Percentiles rank a stretch among this genome's conserved stretches.
These are phyloP conservation scores for Sporobolus alterniflorus DNA, from an alignment of 202 grass and related monocot species.

Conservation along the genomic window DNA sequence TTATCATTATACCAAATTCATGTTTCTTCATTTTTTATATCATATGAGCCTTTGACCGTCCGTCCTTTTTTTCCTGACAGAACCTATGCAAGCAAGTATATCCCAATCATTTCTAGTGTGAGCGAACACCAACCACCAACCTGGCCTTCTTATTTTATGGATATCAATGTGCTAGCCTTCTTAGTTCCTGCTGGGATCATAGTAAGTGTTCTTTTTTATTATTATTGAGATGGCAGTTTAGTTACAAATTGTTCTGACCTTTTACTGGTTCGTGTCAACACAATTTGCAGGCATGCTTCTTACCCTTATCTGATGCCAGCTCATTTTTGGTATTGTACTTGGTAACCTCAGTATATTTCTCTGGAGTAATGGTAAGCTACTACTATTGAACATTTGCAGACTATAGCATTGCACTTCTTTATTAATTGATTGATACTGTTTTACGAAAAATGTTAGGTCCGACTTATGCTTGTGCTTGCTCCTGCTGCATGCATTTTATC, in stretches of 20 bases:
- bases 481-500: constrained; percentile 99
- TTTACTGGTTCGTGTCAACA: too few relatives aligned
- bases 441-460: too few relatives aligned
- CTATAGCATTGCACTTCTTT: too few relatives aligned
- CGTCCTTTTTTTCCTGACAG: too few relatives aligned
- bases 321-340: constrained; percentile 96
- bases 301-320: constrained; percentile 98
- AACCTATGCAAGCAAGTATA: constrained; percentile 99
- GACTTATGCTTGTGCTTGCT: constrained; percentile 99
- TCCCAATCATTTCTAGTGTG: constrained; percentile 99
- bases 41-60: too few relatives aligned
- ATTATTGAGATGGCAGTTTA: too few relatives aligned
- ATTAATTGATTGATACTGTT: too few relatives aligned
- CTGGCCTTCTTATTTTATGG: constrained; percentile 99
- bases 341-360: constrained; percentile 98
- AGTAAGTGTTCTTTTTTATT: constrained; percentile 63
- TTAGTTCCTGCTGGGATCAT: constrained; percentile 96
- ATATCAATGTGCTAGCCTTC: constrained; percentile 98
- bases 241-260: too few relatives aligned
- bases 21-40: too few relatives aligned
- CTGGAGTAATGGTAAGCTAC: constrained; percentile 99
- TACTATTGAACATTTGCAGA: too few relatives aligned
- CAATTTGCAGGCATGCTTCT: constrained; percentile 88
- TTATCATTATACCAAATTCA: too few relatives aligned
- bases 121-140: constrained; percentile 99